phyloP scores from a whole-genome alignment of 2,329 filamentous ascomycete species.

The Dothideomycetes sp. region DNA sequence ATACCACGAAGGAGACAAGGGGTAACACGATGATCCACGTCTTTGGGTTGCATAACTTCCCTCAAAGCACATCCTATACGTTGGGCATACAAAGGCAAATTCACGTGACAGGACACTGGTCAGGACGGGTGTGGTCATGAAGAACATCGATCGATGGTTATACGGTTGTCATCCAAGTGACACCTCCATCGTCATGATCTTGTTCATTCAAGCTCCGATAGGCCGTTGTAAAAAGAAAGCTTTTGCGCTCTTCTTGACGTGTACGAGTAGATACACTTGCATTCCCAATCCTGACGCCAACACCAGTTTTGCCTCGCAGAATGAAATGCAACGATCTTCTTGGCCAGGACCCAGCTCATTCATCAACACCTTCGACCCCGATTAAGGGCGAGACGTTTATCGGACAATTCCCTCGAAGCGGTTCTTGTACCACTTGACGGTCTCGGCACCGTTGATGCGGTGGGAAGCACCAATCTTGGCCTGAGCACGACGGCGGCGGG shows the following conservation, averaged over 20 bases:
- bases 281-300: constrained; percentile 6
- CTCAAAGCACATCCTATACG: too few relatives aligned
- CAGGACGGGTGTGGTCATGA: constrained; percentile 1
- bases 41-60: too few relatives aligned
- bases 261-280: constrained; percentile 17
- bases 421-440: constrained; percentile 94
- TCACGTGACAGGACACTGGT: neutral
- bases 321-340: neutral
- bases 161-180: constrained; percentile 8
- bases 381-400: constrained; percentile 47
- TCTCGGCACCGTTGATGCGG: constrained; percentile 90
- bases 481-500: constrained; percentile 86
- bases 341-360: neutral
- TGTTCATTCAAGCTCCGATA: constrained; percentile 22
- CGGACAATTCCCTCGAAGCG: constrained; percentile 98
- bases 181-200: constrained; percentile 12
- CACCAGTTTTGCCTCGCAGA: neutral
- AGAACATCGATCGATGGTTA: constrained; percentile 12
- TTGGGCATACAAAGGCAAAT: too few relatives aligned
- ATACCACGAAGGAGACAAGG: too few relatives aligned
- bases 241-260: constrained; percentile 11
- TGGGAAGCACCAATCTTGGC: constrained; percentile 76
- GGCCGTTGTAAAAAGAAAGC: constrained; percentile 14
- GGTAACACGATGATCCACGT: too few relatives aligned
- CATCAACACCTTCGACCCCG: neutral